Conservation (phyloP, 2,329 filamentous ascomycete genomes). For the Sporothrix mexicana region DNA sequence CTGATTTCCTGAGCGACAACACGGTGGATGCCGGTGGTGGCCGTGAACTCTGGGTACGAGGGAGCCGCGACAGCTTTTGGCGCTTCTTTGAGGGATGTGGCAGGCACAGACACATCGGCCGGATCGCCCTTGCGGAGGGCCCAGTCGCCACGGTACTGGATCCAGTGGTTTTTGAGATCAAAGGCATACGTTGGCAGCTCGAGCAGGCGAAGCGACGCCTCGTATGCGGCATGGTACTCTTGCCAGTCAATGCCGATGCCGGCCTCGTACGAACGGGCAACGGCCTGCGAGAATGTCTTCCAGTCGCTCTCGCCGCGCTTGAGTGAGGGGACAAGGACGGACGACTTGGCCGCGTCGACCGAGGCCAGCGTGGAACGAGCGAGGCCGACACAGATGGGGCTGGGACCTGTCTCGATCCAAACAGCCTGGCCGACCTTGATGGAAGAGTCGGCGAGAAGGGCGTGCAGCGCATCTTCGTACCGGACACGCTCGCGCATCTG, state of each 20-base stretch:
- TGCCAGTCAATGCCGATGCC: constrained; percentile 72
- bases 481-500: constrained; percentile 61
- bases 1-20: not conserved
- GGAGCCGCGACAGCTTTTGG: not conserved
- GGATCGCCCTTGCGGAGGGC: constrained; percentile 67
- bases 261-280: constrained; percentile 40
- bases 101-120: constrained; percentile 42
- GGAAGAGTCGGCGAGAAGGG: constrained; percentile 63
- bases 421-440: constrained; percentile 60
- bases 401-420: constrained; percentile 75
- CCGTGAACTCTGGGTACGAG: constrained; percentile 57
- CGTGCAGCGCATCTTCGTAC: constrained; percentile 65
- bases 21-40: constrained; percentile 49
- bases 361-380: constrained; percentile 61
- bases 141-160: constrained; percentile 71
- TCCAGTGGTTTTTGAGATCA: constrained; percentile 75
- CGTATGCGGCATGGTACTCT: constrained; percentile 66
- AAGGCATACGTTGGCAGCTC: constrained; percentile 73
- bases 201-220: constrained; percentile 54
- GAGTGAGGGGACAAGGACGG: constrained; percentile 59
- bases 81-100: constrained; percentile 41
- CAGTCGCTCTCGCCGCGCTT: constrained; percentile 67
- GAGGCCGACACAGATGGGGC: constrained; percentile 71
- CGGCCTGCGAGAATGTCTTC: constrained; percentile 60
- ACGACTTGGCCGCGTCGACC: constrained; percentile 59